Percentiles rank a stretch among this genome's conserved stretches.
Conservation (phyloP, 2,329 filamentous ascomycete species). For the Ceratocystiopsis brevicomis region DNA sequence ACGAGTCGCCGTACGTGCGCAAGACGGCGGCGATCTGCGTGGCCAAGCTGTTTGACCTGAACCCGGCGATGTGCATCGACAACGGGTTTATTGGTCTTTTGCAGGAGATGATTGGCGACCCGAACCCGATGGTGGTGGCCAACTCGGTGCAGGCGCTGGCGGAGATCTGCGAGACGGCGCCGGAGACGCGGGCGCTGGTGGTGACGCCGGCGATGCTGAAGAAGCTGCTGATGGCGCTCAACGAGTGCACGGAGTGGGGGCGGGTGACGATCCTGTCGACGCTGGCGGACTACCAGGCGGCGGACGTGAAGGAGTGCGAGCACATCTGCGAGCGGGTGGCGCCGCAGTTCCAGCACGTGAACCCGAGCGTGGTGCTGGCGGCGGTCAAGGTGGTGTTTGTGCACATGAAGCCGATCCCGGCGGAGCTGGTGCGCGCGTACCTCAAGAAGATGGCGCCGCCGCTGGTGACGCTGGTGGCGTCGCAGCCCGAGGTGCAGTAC, state of each 20-base stretch:
- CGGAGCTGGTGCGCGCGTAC: conserved; percentile 66
- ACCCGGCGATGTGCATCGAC: conserved; percentile 79
- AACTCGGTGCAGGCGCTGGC: conserved; percentile 89
- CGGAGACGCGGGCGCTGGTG: conserved; percentile 71
- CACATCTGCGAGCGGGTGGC: conserved; percentile 94
- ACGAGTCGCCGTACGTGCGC: conserved; percentile 94
- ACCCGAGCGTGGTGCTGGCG: conserved; percentile 89
- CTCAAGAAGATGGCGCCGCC: conserved; percentile 98
- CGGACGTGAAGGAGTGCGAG: conserved; percentile 88
- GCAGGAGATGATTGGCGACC: conserved; percentile 90
- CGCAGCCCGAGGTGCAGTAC: conserved; percentile 92
- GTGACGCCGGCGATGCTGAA: conserved; percentile 72
- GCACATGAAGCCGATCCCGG: conserved; percentile 72
- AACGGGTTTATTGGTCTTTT: conserved; percentile 89
- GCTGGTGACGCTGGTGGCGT: conserved; percentile 85
- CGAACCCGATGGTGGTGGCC: conserved; percentile 97
- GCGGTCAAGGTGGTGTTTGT: conserved; percentile 95
- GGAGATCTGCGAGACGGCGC: conserved; percentile 77
- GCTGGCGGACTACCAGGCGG: conserved; percentile 67
- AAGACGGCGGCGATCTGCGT: conserved; percentile 97
- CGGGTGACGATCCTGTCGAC: conserved; percentile 83
- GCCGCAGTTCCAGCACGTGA: conserved; percentile 96
- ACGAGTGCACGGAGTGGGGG: conserved; percentile 98
- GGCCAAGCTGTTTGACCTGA: conserved; percentile 91
- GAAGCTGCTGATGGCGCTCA: conserved; percentile 89